phyloP scores from a whole-genome alignment of 1,139 yeast genomes.

The Candida pseudoviswanathii region DNA sequence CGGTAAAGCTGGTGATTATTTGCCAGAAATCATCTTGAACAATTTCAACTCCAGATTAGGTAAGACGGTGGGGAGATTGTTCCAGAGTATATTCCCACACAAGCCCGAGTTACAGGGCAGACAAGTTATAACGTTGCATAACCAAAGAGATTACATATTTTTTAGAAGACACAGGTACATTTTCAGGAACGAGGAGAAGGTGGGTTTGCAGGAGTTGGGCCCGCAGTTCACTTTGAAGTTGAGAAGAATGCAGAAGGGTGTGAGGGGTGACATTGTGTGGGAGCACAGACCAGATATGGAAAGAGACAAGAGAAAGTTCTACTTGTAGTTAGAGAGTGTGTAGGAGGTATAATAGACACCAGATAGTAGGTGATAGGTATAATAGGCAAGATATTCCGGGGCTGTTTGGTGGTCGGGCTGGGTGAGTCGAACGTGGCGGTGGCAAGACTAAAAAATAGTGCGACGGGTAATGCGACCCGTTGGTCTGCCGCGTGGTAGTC shows the following conservation, averaged over 20 bases:
- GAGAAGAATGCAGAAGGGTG: conserved; percentile 87
- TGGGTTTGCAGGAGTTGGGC: conserved; percentile 93
- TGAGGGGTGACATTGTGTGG: conserved; percentile 92
- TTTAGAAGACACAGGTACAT: conserved; percentile 94
- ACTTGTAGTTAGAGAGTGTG: conserved; percentile 46
- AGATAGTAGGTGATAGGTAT: background rate
- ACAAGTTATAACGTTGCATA: conserved; percentile 92
- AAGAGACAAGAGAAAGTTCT: conserved; percentile 89
- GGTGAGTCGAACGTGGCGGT: background rate
- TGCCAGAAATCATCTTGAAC: conserved; percentile 88
- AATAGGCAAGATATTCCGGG: background rate
- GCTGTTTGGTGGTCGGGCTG: background rate
- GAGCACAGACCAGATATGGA: conserved; percentile 97
- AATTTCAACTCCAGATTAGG: conserved; percentile 93
- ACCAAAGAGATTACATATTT: conserved; percentile 92
- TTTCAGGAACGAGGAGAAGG: conserved; percentile 86
- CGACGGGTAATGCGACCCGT: no score
- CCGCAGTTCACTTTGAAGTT: conserved; percentile 93
- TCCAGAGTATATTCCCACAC: conserved; percentile 90
- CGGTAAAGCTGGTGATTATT: conserved; percentile 86
- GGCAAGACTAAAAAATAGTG: no score
- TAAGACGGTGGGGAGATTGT: conserved; percentile 85
- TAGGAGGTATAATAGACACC: background rate
- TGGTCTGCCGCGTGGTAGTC: no score
- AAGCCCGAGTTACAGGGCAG: conserved; percentile 93